A percentile compares a stretch with the other conserved stretches of the same genome.
Conservation (phyloP, 768 basidiomycete species). For the Clitopilus passeckerianus region DNA sequence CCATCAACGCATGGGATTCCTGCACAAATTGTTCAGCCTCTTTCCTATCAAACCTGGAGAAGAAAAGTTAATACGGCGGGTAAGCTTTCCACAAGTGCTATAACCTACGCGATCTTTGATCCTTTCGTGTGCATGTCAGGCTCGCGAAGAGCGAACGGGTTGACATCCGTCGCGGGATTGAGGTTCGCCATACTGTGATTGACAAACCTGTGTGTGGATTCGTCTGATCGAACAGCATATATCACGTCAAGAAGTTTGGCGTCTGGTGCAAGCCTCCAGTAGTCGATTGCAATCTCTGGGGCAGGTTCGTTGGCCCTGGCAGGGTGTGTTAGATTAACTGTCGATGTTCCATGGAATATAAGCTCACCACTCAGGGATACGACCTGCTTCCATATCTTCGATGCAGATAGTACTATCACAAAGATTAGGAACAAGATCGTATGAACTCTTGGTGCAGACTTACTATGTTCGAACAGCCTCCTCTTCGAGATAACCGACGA, state of each 20-base stretch:
- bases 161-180: constrained; percentile 70
- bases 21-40: constrained; percentile 64
- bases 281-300: constrained; percentile 90
- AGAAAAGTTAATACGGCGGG: constrained; percentile 6
- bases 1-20: constrained; percentile 55
- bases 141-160: constrained; percentile 86
- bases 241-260: constrained; percentile 86
- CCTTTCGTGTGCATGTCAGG: constrained; percentile 87
- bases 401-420: constrained; percentile 69
- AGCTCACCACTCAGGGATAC: constrained; percentile 76
- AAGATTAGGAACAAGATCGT: not conserved
- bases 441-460: constrained; percentile 19
- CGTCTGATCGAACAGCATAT: constrained; percentile 90
- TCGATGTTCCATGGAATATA: constrained; percentile 1
- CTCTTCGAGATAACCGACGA: constrained; percentile 91
- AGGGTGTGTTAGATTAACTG: not conserved
- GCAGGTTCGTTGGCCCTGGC: constrained; percentile 66
- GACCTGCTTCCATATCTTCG: constrained; percentile 75
- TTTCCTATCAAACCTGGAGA: constrained; percentile 54
- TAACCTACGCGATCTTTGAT: constrained; percentile 59
- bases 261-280: constrained; percentile 76
- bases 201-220: constrained; percentile 90
- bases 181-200: constrained; percentile 95
- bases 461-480: constrained; percentile 93
- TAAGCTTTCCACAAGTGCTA: not conserved